Evolutionary conservation across 2,329 filamentous ascomycete species (phyloP).

Genomic region (Pseudogymnoascus sp.): DNA sequence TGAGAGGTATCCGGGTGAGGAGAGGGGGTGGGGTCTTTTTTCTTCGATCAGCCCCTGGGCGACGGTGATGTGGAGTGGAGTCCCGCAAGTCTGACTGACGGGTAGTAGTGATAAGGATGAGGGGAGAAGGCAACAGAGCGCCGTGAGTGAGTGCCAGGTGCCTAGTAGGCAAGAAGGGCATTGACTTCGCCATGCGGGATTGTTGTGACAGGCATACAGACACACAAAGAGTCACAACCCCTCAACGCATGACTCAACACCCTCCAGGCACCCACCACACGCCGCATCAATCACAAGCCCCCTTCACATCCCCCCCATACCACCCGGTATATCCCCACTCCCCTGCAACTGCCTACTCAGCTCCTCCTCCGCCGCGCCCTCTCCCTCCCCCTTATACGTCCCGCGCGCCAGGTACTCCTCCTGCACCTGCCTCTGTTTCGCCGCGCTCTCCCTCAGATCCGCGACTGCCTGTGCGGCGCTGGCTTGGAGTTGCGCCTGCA

Average conservation of each 20-base stretch:
- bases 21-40: neutral
- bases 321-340: neutral
- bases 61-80: neutral
- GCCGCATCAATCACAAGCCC: too few species aligned
- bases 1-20: neutral
- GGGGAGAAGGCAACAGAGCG: neutral
- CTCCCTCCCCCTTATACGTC: conserved; percentile 26
- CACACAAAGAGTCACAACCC: neutral
- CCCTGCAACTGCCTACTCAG: conserved; percentile 44
- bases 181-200: neutral
- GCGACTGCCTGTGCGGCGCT: conserved; percentile 31
- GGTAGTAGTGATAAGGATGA: too few species aligned
- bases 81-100: too few species aligned
- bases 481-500: conserved; percentile 31
- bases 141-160: neutral
- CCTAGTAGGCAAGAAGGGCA: neutral
- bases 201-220: neutral
- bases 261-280: neutral
- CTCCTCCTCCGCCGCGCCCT: conserved; percentile 39
- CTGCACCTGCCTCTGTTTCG: neutral
- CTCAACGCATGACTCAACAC: neutral
- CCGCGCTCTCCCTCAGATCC: conserved; percentile 16
- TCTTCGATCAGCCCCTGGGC: too few species aligned
- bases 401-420: neutral
- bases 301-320: neutral